Evolutionary conservation across 495 filamentous ascomycete species (phyloP), one percentile per base, ranked within the genome.

Genomic region (Xylaria intraflava): DNA sequence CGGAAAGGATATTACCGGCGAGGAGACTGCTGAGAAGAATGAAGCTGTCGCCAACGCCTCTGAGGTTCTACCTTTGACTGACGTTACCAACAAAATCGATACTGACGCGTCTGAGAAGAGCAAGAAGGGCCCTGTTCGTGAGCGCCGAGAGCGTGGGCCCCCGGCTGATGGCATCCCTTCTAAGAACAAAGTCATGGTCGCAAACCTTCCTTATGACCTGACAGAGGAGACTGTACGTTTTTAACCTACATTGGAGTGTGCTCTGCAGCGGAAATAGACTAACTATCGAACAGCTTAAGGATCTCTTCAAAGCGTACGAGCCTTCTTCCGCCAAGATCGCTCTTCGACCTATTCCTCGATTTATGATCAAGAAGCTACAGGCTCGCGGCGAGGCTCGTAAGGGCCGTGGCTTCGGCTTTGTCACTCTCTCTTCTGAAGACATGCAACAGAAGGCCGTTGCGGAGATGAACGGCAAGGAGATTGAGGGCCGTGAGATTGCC

Each of bases 151-250:
- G 79, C 91, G 93, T 67, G 93, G 93, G 39, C 93, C 93, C 43
- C 93, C 93, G 22, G 93, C 96, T 70, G 94, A 98, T 71, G 93
- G 93, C 55, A 90, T 98, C 62, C 89, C 94, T 11, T 96, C 90
- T 71, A 95, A 95, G 84, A 98, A 86, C 75, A 98, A 98, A 86
- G 90, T 98, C 74, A 98, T 98, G 93, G 93, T 98, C 60, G 93
- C 93, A 59, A 98, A 98, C 78, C 81, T 98, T 19, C 93, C 93
- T 17, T 98, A 98, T 69, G 93, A 98, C 73, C 80, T 97, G 61
- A 91, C 83, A 62, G 94, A 98, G 75, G 94, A 96, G 55, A 95
- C 92, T 86, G 92, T 93, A 70, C 49, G 53, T 46, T 17, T 58
- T 35, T 9, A 20, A n/a, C 10, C 12, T 36, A 6, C 8, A 14